Evolutionary conservation across 768 basidiomycete genomes (phyloP).

Genomic region (Lactarius quietus): DNA sequence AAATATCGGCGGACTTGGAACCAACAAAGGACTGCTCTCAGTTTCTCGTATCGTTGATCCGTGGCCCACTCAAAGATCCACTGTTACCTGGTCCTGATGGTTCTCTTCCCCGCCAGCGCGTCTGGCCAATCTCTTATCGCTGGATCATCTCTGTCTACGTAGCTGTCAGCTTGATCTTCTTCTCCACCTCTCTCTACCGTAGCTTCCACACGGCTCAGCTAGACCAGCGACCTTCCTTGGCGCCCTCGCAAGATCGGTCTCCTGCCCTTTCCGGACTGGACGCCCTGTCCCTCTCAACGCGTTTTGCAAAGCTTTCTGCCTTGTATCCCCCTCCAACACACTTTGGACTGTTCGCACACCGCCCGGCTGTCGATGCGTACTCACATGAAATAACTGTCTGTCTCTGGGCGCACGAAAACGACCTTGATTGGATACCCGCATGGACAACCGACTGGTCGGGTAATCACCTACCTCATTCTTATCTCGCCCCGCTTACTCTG

Average conservation of each 20-base stretch:
- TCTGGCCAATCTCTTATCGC: constrained; percentile 8
- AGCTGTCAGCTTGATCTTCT: constrained; percentile 20
- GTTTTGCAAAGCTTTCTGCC: constrained; percentile 29
- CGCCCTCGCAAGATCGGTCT: background rate
- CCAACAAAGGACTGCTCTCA: background rate
- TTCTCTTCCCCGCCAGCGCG: constrained; percentile 8
- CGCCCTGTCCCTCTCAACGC: constrained; percentile 1
- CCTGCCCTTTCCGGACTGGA: constrained; percentile 10
- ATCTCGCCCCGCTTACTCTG: background rate
- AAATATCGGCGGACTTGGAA: background rate
- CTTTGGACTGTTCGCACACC: constrained; percentile 27
- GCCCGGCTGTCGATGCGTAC: constrained; percentile 14
- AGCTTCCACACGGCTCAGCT: background rate
- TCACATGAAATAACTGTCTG: constrained; percentile 42
- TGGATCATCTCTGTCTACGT: constrained; percentile 23
- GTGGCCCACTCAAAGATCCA: background rate
- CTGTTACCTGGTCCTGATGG: background rate
- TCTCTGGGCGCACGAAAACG: constrained; percentile 43
- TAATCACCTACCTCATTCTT: constrained; percentile 22
- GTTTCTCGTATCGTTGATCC: background rate
- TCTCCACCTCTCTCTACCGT: constrained; percentile 23
- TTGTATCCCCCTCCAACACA: constrained; percentile 27
- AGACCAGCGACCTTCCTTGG: background rate
- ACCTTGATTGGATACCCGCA: constrained; percentile 34
- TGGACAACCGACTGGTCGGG: constrained; percentile 47